Conservation (phyloP, 495 filamentous ascomycete genomes). For the Xylaria telfairii region DNA sequence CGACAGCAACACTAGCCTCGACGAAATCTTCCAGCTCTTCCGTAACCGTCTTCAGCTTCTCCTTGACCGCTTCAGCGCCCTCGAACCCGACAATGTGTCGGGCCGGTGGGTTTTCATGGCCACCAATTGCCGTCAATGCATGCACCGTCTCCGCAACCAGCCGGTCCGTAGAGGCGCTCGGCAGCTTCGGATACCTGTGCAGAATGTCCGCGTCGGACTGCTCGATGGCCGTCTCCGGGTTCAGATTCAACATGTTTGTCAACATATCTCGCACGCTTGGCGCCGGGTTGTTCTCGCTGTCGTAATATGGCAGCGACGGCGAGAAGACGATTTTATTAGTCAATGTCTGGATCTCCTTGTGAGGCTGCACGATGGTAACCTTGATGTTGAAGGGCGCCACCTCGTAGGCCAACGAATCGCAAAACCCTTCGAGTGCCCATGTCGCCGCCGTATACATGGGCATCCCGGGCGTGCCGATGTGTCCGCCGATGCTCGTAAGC, state of each 20-base stretch:
- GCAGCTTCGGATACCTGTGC: slow-evolving; percentile 74
- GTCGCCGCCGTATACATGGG: slow-evolving; percentile 89
- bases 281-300: slow-evolving; percentile 73
- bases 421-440: slow-evolving; percentile 98
- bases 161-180: slow-evolving; percentile 66
- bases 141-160: slow-evolving; percentile 89
- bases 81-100: slow-evolving; percentile 94
- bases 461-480: slow-evolving; percentile 91
- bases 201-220: slow-evolving; percentile 60
- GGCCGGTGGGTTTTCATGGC: slow-evolving; percentile 94
- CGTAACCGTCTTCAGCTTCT: slow-evolving; percentile 94
- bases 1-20: slow-evolving; percentile 82
- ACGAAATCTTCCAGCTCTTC: slow-evolving; percentile 97
- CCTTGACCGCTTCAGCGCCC: slow-evolving; percentile 85
- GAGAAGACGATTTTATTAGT: slow-evolving; percentile 85
- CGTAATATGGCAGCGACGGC: slow-evolving; percentile 76
- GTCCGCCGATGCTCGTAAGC: slow-evolving; percentile 86
- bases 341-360: slow-evolving; percentile 79
- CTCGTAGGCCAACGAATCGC: slow-evolving; percentile 95
- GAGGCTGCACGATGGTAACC: slow-evolving; percentile 90
- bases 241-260: slow-evolving; percentile 67
- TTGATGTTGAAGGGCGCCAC: slow-evolving; percentile 97
- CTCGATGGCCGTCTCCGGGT: slow-evolving; percentile 60
- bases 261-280: slow-evolving; percentile 83
- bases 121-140: slow-evolving; percentile 87